Base-by-base conservation (phyloP, 2,329 filamentous ascomycete genomes). In the Didymella segeticola region DNA sequence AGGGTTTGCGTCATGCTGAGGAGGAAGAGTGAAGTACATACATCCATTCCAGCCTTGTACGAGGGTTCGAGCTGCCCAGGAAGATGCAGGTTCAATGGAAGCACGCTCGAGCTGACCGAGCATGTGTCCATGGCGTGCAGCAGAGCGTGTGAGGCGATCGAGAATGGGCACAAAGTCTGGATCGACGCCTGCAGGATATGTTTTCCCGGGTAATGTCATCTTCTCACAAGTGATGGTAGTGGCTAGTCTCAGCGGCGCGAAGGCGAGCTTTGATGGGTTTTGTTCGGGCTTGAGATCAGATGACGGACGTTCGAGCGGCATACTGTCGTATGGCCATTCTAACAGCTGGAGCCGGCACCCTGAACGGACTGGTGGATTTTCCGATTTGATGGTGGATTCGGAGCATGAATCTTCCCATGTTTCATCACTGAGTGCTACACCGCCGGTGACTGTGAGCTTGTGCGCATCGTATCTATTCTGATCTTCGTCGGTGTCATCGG, bases 1-100 rank as follows among this genome's bases (percentile, higher is more conserved):
- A 0, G 41, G 8, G 10, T 61, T 63, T 0, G 43, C 30, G 2
- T 52, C 41, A 12, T 54, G 56, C 2, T 43, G 43, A 0, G 46
- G 31, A 1, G 63, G 58, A 2, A 68, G 58, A 1, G 61, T n/a
- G 19, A 74, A 67, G 37, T 64, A 72, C 50, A 74, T 66, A 0
- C 53, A 41, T 0, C 62, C 70, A 27, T 67, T 70, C 57, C 62
- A 68, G 19, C 58, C 60, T 33, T 72, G 68, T 0, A 73, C 50
- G 3, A 53, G 43, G 0, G 71, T 73, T 11, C 69, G 64, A 2
- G 37, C n/a, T 2, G 61, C 60, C 71, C 71, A 74, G 1, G 61
- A 27, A 2, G 41, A 11, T 7, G 61, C 71, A 12, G 50, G 55
- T 37, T 73, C 70, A 23, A 72, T 62, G 0, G 38, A 29, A 1